Base-by-base conservation (phyloP, 345 rosid species). In the Salix dunnii region DNA sequence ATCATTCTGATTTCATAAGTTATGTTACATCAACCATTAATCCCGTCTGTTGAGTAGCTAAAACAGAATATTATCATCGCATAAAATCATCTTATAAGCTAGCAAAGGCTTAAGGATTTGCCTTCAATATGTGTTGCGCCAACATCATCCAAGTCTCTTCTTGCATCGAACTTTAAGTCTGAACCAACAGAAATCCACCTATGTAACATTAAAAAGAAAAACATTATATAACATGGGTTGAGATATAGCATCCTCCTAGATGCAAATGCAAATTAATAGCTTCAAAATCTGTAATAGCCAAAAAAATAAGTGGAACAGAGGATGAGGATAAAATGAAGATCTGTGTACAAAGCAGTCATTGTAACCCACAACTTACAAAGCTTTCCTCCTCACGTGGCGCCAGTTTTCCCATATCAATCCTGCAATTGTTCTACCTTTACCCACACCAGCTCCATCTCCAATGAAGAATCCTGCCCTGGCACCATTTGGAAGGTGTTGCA, bases 381-480 rank as follows among this genome's bases (percentile, higher is more conserved):
- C 86, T 91, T 91, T 95, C 82, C 84, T 89, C 86, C 97, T 90
- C 76, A 88, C 91, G 72, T 77, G 92, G 73, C 81, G 89, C 99
- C 99, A 95, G 77, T 95, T 95, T 84, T 95, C 99, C 96, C 91
- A 91, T 82, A 95, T 93, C 78, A 95, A 82, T 67, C 99, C 99
- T 12, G 98, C 99, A 87, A 95, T 86, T 64, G 99, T 95, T 66
- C 99, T 90, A 70, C 99, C 99, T 88, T 95, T 95, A 67, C 99
- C 98, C 78, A 95, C 97, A 76, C 99, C 99, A 86, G 99, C 98
- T 82, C 99, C 99, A 82, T 95, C 99, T 86, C 99, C 99, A 85
- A 93, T 74, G 86, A 95, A 95, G 77, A 93, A 95, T 27, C 99
- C 99, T 31, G 98, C 99, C 87, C 99, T 90, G 35, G 84, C 76